Evolutionary conservation across 306 rosid genomes (phyloP), one percentile per base, ranked within the genome.

Genomic region (Psophocarpus tetragonolobus): DNA sequence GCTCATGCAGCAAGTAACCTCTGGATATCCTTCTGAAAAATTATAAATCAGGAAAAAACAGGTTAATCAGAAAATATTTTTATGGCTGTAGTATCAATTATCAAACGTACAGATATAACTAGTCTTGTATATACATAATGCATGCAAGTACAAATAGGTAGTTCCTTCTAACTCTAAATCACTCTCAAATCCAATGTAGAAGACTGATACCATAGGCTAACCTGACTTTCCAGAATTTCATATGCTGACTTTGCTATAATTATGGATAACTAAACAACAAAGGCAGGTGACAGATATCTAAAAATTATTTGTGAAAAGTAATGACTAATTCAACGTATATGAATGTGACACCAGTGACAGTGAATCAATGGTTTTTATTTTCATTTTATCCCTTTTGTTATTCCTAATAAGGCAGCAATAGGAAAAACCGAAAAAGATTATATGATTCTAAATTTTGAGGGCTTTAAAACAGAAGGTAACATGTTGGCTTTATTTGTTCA

Each of bases 1-100:
- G 42, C 63, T 91, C 88, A 92, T 0, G 94, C 96, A 14, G 96
- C 94, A 30, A 92, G 86, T 68, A 96, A 89, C 85, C 84, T 87
- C 83, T 96, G 96, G 69, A 96, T 88, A 82, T 92, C 99, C 90
- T 87, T 96, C 98, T 92, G 92, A 68, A 84, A 83, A 72, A 45
- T 11, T 33, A 6, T 61, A 18, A 24, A 82, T 71, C 21, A 74
- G 38, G 8, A 63, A 36, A 65, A 6, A 35, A 65, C 58, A 50
- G 27, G 67, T 77, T 77, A 35, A 60, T 79, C 47, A 38, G 51
- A 60, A 1, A 48, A 54, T 44, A n/a, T 35, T 74, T 73, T 65
- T 21, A 24, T 71, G 15, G 53, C 74, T 48, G 30, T 53, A 17
- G 54, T 18, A 63, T 65, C 27, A 6, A 56, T 38, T 29, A 62